A percentile compares a stretch with the other conserved stretches of the same genome.
phyloP scores from a whole-genome alignment of 345 rosid genomes.

The Gossypium raimondii region DNA sequence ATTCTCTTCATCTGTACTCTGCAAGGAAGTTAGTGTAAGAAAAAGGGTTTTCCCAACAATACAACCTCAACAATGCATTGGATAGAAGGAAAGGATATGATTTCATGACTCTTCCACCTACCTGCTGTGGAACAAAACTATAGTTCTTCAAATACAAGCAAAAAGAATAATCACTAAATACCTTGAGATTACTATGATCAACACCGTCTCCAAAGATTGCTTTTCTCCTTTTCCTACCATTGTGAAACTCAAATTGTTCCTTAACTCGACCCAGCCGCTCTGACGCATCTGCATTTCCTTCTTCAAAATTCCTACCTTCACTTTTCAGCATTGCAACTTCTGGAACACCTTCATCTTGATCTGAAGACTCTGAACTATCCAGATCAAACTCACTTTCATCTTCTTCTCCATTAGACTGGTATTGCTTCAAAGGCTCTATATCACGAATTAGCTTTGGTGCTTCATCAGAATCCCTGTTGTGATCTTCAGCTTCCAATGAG shows the following conservation, averaged over 20 bases:
- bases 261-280: constrained; percentile 22
- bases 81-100: background rate
- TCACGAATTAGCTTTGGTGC: constrained; percentile 25
- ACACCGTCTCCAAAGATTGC: constrained; percentile 50
- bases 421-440: constrained; percentile 34
- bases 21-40: constrained; percentile 1
- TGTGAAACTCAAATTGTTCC: constrained; percentile 55
- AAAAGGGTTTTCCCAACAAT: background rate
- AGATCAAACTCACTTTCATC: constrained; percentile 28
- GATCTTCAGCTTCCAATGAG: constrained; percentile 30
- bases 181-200: constrained; percentile 38
- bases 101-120: background rate
- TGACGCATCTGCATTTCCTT: constrained; percentile 27
- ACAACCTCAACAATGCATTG: background rate
- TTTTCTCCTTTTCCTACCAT: constrained; percentile 80
- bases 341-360: constrained; percentile 31
- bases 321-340: constrained; percentile 14
- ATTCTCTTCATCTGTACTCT: constrained; percentile 48
- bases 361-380: constrained; percentile 43
- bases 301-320: constrained; percentile 27
- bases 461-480: constrained; percentile 30
- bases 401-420: constrained; percentile 30
- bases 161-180: constrained; percentile 16
- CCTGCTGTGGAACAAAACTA: background rate
- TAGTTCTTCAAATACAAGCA: background rate